Evolutionary conservation across 345 rosid species (phyloP).

Genomic region (Pistacia vera): DNA sequence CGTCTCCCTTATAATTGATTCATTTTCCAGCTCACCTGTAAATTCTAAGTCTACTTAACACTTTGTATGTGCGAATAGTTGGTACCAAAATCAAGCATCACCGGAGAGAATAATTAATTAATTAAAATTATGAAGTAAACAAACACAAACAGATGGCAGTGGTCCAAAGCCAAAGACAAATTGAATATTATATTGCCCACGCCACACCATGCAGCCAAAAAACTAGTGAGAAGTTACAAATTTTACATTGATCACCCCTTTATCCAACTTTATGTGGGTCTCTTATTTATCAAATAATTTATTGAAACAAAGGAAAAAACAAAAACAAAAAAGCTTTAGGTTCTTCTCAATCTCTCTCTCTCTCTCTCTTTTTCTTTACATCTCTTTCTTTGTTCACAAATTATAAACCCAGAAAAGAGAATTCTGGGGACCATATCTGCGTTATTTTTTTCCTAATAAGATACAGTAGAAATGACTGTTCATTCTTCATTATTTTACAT

Average conservation of each 20-base stretch:
- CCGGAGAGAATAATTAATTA: background rate
- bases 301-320: too few relatives aligned
- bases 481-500: background rate
- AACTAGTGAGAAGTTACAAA: slow-evolving; percentile 23
- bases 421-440: background rate
- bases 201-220: slow-evolving; percentile 45
- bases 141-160: slow-evolving; percentile 24
- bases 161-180: slow-evolving; percentile 45
- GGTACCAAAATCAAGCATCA: too few relatives aligned
- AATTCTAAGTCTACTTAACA: too few relatives aligned
- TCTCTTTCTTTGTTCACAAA: background rate
- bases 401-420: background rate
- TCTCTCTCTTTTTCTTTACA: background rate
- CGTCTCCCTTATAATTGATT: too few relatives aligned
- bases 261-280: slow-evolving; percentile 13
- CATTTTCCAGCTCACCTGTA: too few relatives aligned
- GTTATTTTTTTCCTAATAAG: background rate
- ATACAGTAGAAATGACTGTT: background rate
- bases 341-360: background rate
- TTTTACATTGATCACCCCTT: background rate
- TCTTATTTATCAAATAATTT: too few relatives aligned
- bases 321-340: background rate
- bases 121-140: background rate
- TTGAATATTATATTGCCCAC: slow-evolving; percentile 45
- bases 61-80: too few relatives aligned